Percentiles rank a stretch among this genome's conserved stretches.
These are phyloP conservation scores for Pleurotus tuoliensis DNA, from an alignment of 768 basidiomycete species.

Conservation along the genomic window DNA sequence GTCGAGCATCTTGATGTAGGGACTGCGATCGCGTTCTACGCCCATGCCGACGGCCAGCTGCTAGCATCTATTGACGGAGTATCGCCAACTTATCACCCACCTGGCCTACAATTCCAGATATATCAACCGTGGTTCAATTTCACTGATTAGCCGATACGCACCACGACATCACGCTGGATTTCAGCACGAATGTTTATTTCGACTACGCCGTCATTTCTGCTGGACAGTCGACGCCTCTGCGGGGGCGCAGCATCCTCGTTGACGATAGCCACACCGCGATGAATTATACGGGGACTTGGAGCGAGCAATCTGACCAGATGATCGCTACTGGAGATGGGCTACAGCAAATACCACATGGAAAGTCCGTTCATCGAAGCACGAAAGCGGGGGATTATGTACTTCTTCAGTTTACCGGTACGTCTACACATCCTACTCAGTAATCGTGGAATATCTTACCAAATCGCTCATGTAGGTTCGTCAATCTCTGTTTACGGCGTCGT, in stretches of 20 bases:
- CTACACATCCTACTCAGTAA: no score
- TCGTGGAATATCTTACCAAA: no score
- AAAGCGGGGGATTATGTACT: constrained; percentile 29
- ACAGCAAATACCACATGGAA: constrained; percentile 15
- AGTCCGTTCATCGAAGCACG: constrained; percentile 33
- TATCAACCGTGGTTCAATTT: constrained; percentile 1
- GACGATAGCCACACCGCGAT: constrained; percentile 30
- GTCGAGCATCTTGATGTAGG: not conserved
- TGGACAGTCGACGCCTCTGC: constrained; percentile 29
- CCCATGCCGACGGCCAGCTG: not conserved
- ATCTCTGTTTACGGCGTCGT: constrained; percentile 31
- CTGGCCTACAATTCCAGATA: not conserved
- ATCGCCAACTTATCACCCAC: not conserved
- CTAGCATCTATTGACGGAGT: not conserved
- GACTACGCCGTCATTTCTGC: constrained; percentile 38
- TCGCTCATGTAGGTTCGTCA: no score
- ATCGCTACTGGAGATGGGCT: constrained; percentile 18
- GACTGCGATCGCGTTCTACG: not conserved
- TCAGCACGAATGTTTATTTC: constrained; percentile 24
- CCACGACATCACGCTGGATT: constrained; percentile 27
- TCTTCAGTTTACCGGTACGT: constrained; percentile 34
- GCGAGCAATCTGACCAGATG: constrained; percentile 18
- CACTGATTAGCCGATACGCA: constrained; percentile 24
- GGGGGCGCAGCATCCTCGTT: constrained; percentile 32
- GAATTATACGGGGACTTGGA: constrained; percentile 31